Conservation (phyloP, 345 rosid species). For the Capsella bursapastoris region DNA sequence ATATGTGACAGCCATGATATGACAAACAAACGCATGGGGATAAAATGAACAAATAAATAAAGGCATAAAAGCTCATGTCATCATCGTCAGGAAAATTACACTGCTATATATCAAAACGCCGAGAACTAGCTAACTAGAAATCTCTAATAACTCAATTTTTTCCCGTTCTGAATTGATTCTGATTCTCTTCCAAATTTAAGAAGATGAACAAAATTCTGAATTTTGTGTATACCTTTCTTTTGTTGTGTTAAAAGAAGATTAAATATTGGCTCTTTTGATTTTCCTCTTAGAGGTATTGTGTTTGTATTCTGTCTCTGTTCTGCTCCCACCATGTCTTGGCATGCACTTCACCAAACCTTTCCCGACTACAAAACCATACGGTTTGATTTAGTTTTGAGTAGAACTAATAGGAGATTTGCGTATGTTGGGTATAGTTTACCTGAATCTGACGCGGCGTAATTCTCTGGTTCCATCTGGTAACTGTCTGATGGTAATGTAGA, state of each 20-base stretch:
- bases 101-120: too few species aligned
- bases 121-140: too few species aligned
- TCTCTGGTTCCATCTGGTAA: slow-evolving; percentile 89
- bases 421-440: slow-evolving; percentile 50
- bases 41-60: too few species aligned
- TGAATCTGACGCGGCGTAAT: slow-evolving; percentile 96
- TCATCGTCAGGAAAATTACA: too few species aligned
- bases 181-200: slow-evolving; percentile 23
- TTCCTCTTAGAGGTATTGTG: slow-evolving; percentile 73
- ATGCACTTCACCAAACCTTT: slow-evolving; percentile 85
- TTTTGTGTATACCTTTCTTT: slow-evolving; percentile 28
- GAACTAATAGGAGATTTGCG: neutral
- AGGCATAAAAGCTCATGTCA: too few species aligned
- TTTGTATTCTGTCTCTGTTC: slow-evolving; percentile 96
- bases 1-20: too few species aligned
- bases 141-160: too few species aligned
- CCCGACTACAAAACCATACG: slow-evolving; percentile 66
- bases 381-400: neutral
- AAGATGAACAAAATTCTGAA: slow-evolving; percentile 26
- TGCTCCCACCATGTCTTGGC: slow-evolving; percentile 99
- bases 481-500: slow-evolving; percentile 92
- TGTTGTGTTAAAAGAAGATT: slow-evolving; percentile 38
- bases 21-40: too few species aligned
- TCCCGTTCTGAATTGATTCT: slow-evolving; percentile 8
- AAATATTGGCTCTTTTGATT: slow-evolving; percentile 15